Evolutionary conservation across 805 yeast genomes (phyloP).

Genomic region (Candida easanensis): DNA sequence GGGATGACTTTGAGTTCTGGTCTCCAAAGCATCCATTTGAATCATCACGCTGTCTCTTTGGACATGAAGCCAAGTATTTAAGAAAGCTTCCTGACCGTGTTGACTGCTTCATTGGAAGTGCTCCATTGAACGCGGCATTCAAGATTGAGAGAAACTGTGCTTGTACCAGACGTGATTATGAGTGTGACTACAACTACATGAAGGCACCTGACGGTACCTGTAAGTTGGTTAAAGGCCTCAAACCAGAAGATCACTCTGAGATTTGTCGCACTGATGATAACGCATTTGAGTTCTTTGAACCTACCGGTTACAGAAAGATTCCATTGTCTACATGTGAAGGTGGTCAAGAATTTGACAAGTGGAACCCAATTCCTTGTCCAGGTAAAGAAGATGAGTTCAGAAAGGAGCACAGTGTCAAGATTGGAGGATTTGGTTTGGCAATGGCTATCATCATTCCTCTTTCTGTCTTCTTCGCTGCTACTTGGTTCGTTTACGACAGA

Average conservation of each 20-base stretch:
- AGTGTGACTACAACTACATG: slow-evolving; percentile 86
- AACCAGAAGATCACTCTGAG: slow-evolving; percentile 61
- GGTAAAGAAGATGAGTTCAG: slow-evolving; percentile 71
- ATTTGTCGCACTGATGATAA: slow-evolving; percentile 53
- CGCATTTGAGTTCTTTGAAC: slow-evolving; percentile 69
- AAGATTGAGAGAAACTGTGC: slow-evolving; percentile 63
- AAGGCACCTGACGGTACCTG: slow-evolving; percentile 80
- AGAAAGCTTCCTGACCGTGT: slow-evolving; percentile 52
- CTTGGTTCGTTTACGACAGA: slow-evolving; percentile 61
- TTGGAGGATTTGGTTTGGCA: slow-evolving; percentile 49
- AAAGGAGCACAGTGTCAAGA: slow-evolving; percentile 47
- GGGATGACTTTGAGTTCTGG: slow-evolving; percentile 64
- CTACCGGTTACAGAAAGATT: slow-evolving; percentile 89
- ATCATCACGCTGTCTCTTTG: slow-evolving; percentile 59
- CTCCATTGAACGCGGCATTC: slow-evolving; percentile 55
- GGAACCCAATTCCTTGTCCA: slow-evolving; percentile 76
- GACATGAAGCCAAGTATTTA: slow-evolving; percentile 63
- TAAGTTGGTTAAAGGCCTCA: slow-evolving; percentile 66
- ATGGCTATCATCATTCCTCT: slow-evolving; percentile 58
- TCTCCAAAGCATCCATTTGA: slow-evolving; percentile 54
- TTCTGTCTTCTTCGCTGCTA: slow-evolving; percentile 35
- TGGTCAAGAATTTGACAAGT: slow-evolving; percentile 68
- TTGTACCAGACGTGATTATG: slow-evolving; percentile 85
- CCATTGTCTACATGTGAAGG: slow-evolving; percentile 86
- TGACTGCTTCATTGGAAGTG: slow-evolving; percentile 60